phyloP scores from a whole-genome alignment of 1,284 basidiomycete genomes.

The Phellopilus nigrolimitatus region DNA sequence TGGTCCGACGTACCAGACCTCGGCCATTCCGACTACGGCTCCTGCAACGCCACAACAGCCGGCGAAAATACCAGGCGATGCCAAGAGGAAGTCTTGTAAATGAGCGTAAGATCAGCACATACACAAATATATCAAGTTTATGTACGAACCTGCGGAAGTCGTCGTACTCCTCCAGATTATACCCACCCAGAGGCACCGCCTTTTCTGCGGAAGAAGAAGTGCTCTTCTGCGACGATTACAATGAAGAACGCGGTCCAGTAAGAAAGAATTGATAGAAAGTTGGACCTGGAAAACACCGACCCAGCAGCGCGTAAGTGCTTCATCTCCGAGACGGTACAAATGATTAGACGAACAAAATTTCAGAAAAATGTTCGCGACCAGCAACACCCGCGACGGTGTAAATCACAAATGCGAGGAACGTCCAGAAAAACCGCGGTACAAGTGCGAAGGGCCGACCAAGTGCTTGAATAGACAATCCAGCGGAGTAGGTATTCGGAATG shows the following conservation, averaged over 20 bases:
- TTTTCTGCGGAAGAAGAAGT: conserved; percentile 48
- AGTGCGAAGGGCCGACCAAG: conserved; percentile 49
- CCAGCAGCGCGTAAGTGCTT: not conserved
- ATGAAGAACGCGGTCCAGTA: conserved; percentile 65
- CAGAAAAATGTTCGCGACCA: conserved; percentile 56
- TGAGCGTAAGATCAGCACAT: not conserved
- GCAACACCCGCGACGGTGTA: conserved; percentile 60
- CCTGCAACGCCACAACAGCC: conserved; percentile 43
- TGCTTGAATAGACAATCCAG: conserved; percentile 51
- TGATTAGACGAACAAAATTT: conserved; percentile 35
- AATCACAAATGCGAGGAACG: conserved; percentile 45
- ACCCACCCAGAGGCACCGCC: conserved; percentile 42
- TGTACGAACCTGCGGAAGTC: conserved; percentile 33
- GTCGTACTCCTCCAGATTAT: conserved; percentile 56
- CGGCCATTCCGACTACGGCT: conserved; percentile 37
- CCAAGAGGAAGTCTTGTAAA: conserved; percentile 46
- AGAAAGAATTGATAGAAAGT: conserved; percentile 51
- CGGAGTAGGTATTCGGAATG: conserved; percentile 56
- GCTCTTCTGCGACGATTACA: conserved; percentile 53
- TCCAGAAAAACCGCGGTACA: conserved; percentile 59
- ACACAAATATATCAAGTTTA: conserved; percentile 15
- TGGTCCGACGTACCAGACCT: conserved; percentile 50
- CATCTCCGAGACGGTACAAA: conserved; percentile 20
- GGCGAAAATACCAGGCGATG: conserved; percentile 46
- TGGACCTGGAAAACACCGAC: conserved; percentile 28